A percentile compares a stretch with the other conserved stretches of the same genome.
Conservation (phyloP, 495 filamentous ascomycete genomes). For the Rhypophila decipiens region DNA sequence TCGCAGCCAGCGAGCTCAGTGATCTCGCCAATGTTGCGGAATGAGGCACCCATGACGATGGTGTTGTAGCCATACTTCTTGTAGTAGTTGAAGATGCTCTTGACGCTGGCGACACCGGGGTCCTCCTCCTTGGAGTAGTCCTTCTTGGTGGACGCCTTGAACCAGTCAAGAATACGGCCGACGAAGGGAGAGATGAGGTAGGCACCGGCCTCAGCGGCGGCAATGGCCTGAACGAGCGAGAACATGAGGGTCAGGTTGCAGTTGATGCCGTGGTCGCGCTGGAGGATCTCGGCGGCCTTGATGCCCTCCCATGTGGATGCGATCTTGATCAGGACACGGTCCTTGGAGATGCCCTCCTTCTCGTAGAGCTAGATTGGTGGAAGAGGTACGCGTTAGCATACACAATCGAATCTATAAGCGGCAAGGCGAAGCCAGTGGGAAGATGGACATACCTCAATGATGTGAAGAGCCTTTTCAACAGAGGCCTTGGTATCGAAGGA, state of each 20-base stretch:
- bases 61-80: constrained; percentile 99
- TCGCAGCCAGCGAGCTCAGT: constrained; percentile 97
- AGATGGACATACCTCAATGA: constrained; percentile 69
- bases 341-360: constrained; percentile 81
- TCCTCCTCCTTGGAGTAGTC: constrained; percentile 83
- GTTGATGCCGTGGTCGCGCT: constrained; percentile 90
- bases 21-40: constrained; percentile 93
- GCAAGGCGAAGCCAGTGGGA: background rate
- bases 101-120: constrained; percentile 93
- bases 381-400: constrained; percentile 1
- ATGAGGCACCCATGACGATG: constrained; percentile 98
- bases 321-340: constrained; percentile 86
- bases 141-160: constrained; percentile 93
- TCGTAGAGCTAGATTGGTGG: constrained; percentile 69
- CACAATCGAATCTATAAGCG: background rate
- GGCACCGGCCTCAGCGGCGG: constrained; percentile 91
- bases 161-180: constrained; percentile 99
- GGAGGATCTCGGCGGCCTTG: constrained; percentile 90
- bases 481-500: constrained; percentile 93
- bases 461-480: constrained; percentile 91
- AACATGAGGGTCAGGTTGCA: constrained; percentile 99
- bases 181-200: constrained; percentile 99
- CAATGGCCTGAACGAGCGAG: constrained; percentile 91
- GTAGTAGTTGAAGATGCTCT: constrained; percentile 99
- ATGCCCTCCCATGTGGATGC: constrained; percentile 95